Base-by-base conservation (phyloP, 2,329 filamentous ascomycete species). In the Grosmannia serpens region DNA sequence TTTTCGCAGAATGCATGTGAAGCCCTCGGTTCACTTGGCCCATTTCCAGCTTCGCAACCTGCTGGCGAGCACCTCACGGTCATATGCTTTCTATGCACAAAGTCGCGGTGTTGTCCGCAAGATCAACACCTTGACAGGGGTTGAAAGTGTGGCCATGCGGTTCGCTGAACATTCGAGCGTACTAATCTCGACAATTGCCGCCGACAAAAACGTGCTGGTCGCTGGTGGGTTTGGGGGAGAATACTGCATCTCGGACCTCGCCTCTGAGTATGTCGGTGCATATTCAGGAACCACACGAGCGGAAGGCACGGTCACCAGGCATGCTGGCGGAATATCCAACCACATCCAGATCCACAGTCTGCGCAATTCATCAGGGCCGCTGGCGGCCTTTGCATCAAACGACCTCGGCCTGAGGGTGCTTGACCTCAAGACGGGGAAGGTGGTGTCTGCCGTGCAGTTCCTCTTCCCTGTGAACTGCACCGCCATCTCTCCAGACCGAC, bases 381-480 rank as follows among this genome's bases (percentile, higher is more conserved):
- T 77, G 9, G 83, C 82, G 7, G 77, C 81, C 20, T 83, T 87
- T 63, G 78, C 82, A 3, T 85, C 82, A 49, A 87, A 87, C 62
- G 84, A 87, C 63, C 73, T 72, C 22, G 74, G 74, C 3, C 77
- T 87, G 63, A 79, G 84, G 24, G 70, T 82, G 33, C 69, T 87
- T 52, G 84, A 87, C 63, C 67, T 86, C 11, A 69, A 70, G 46
- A 81, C 82, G 4, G 80, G 87, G 61, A 79, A 74, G 27, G 82
- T 88, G 61, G 72, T 82, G 6, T 74, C 77, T 44, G 72, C 79
- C 35, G 72, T 69, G 52, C 68, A 64, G 58, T 89, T 86, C 67
- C 70, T 77, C 0, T 79, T 81, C 63, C 77, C 87, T 3, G 76
- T 90, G 61, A 92, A 92, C 70, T 89, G 86, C 71, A 82, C 86